phyloP scores from a whole-genome alignment of 2,329 filamentous ascomycete species.

The Aspergillus hortae region DNA sequence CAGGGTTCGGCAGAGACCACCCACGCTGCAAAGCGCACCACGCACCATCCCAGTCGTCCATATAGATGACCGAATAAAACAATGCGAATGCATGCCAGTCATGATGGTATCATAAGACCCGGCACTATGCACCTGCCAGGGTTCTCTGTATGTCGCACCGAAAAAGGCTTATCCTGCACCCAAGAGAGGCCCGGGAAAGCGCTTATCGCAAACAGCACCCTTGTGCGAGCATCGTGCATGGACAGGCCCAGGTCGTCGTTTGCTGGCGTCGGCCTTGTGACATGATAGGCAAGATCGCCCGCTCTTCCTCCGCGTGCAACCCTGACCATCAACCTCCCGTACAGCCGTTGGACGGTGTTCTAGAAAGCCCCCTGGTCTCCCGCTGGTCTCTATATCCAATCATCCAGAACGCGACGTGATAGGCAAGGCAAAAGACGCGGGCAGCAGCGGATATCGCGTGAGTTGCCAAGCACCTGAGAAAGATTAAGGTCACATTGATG shows the following conservation, averaged over 20 bases:
- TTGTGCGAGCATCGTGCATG: background rate
- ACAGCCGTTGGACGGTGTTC: conserved; percentile 3
- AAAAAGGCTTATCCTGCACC: conserved; percentile 1
- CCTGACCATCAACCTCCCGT: conserved; percentile 2
- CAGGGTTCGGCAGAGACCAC: too few species aligned
- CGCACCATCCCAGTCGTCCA: background rate
- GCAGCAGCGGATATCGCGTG: conserved; percentile 12
- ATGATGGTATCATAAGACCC: conserved; percentile 7
- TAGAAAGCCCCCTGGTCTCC: conserved; percentile 9
- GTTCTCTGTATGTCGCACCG: conserved; percentile 2
- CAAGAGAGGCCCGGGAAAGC: background rate
- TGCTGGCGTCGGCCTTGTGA: conserved; percentile 1
- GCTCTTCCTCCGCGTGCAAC: conserved; percentile 7
- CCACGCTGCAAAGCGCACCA: too few species aligned
- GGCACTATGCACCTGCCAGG: conserved; percentile 6
- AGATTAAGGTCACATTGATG: conserved; percentile 10
- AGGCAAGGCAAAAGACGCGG: conserved; percentile 1
- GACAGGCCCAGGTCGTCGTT: background rate
- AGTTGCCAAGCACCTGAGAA: conserved; percentile 11
- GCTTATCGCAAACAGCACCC: conserved; percentile 7
- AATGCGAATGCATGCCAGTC: background rate
- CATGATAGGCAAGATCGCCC: conserved; percentile 1
- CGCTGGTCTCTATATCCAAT: conserved; percentile 4
- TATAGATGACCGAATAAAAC: background rate
- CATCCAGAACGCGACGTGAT: background rate